phyloP scores from a whole-genome alignment of 768 basidiomycete species.

The Trametes meyenii region DNA sequence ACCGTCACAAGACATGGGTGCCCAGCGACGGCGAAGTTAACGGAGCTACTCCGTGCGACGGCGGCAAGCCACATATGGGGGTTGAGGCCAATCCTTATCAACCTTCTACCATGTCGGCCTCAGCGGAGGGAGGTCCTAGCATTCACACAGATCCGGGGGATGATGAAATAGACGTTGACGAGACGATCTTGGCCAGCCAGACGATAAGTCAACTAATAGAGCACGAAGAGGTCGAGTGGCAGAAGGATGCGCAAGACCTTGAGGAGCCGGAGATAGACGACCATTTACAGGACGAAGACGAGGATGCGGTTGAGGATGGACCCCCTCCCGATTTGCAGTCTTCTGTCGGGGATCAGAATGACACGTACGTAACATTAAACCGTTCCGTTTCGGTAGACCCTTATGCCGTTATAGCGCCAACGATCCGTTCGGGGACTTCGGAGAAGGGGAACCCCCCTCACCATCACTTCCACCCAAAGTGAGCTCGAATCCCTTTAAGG shows the following conservation, averaged over 20 bases:
- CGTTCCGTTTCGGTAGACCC: background rate
- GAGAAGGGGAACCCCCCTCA: background rate
- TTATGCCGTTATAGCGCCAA: background rate
- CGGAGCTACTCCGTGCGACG: conserved; percentile 3
- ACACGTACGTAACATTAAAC: background rate
- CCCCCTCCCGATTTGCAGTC: conserved; percentile 29
- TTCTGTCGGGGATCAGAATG: background rate
- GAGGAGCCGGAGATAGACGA: conserved; percentile 31
- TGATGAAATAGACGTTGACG: conserved; percentile 51
- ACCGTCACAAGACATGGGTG: conserved; percentile 59
- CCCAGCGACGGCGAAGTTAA: conserved; percentile 33
- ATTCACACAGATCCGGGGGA: conserved; percentile 2
- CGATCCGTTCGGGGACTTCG: background rate
- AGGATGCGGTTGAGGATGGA: conserved; percentile 39
- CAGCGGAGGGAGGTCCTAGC: background rate
- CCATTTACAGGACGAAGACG: conserved; percentile 34
- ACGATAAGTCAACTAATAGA: conserved; percentile 46
- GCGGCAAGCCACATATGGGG: conserved; percentile 1
- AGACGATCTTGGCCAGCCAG: conserved; percentile 52
- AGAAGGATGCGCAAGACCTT: conserved; percentile 31
- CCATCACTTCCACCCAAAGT: conserved; percentile 10
- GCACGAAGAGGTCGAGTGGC: conserved; percentile 33
- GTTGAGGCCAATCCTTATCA: conserved; percentile 29
- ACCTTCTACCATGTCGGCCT: conserved; percentile 2
- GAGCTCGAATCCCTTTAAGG: conserved; percentile 22